Evolutionary conservation across 2,329 filamentous ascomycete genomes (phyloP), one percentile per base, ranked within the genome.

Genomic region (Dothiorella sarmentorum): DNA sequence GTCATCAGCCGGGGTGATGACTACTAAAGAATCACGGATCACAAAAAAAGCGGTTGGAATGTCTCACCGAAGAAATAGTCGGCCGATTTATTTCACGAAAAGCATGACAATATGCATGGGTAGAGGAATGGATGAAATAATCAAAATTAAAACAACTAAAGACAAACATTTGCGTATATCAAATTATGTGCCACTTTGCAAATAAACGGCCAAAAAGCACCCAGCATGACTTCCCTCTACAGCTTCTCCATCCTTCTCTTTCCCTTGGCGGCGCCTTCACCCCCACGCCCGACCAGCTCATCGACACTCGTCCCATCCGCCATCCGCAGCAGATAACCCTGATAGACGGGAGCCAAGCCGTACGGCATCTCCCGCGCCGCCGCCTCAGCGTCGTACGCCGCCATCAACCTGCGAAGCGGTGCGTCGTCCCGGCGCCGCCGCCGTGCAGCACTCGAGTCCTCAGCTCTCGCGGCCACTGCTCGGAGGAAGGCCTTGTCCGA

Each of bases 1-100:
- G 86, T 95, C 64, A 87, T 95, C 67, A 92, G 88, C 73, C 85
- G 90, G 62, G 90, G 90, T 64, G 89, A 94, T 56, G 90, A 95
- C 71, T 95, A 90, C 72, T 95, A 83, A 58, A 22, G 2, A 31
- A 18, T 40, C 11, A 20, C 5, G 22, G 15, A 20, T 13, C 31
- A 31, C 10, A 15, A 40, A 26, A 40, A 53, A 40, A 40, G n/a
- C n/a, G 26, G 10, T 40, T 27, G n/a, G 49, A 10, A 13, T 20
- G 18, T 31, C n/a, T n/a, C n/a, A n/a, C n/a, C 26, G 27, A 27
- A 31, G 43, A 9, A 29, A 18, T 18, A 4, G n/a, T 17, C 26
- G 20, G 10, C 15, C 22, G 9, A 26, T 13, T 15, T 6, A 15
- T 27, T 40, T 27, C 20, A 53, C 9, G 24, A 24, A 24, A 18